These are phyloP conservation scores for Alternaria dauci DNA, from an alignment of 2,329 filamentous ascomycete species.

Conservation along the genomic window DNA sequence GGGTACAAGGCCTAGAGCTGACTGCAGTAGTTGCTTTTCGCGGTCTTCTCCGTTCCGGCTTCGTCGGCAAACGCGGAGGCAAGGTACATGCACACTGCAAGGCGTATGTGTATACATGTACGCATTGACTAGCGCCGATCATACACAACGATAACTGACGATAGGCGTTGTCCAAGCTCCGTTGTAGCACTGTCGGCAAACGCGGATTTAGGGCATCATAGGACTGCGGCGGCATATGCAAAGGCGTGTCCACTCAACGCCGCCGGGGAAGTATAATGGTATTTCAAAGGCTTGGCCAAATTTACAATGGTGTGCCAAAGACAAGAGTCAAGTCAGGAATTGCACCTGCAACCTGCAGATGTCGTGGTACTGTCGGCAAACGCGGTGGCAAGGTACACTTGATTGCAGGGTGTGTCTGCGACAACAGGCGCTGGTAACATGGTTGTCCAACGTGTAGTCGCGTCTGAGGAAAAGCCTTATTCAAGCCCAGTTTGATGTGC, in stretches of 20 bases:
- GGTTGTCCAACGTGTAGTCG: too few species aligned
- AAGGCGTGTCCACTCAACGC: not conserved
- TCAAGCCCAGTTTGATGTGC: not conserved
- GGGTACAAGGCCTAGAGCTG: constrained; percentile 14
- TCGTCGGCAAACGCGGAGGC: constrained; percentile 15
- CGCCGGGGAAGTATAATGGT: too few species aligned
- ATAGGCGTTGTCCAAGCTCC: not conserved
- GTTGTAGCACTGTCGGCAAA: not conserved
- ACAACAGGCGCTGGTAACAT: not conserved
- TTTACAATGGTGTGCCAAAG: not conserved
- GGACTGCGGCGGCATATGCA: not conserved
- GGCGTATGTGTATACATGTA: not conserved
- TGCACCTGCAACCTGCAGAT: not conserved
- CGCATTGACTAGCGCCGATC: not conserved
- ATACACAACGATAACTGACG: not conserved
- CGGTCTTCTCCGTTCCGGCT: not conserved
- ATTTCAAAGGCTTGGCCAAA: not conserved
- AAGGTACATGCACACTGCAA: not conserved
- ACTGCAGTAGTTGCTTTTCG: constrained; percentile 20
- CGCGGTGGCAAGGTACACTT: not conserved
- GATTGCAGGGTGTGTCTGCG: not conserved
- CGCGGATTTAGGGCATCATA: not conserved
- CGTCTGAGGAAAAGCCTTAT: too few species aligned
- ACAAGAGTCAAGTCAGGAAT: not conserved
- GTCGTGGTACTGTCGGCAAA: not conserved